Evolutionary conservation across 257 asterid species (phyloP).

Genomic region (Solanum peruvianum): DNA sequence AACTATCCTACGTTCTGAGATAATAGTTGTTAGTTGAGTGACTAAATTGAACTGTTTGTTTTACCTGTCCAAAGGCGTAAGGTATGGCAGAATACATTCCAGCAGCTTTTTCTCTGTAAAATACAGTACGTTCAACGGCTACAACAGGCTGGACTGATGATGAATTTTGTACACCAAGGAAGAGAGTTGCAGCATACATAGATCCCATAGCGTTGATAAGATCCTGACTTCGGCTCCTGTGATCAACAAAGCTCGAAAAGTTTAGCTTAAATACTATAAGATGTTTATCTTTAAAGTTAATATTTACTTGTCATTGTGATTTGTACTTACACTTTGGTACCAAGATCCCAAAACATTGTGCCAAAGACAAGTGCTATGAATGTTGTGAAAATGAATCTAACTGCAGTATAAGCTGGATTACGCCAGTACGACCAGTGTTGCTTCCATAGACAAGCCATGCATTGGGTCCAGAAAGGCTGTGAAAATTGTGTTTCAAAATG

Average conservation of each 20-base stretch:
- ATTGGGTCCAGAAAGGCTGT: slow-evolving; percentile 50
- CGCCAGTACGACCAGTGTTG: slow-evolving; percentile 86
- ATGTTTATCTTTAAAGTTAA: background rate
- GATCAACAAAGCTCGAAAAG: background rate
- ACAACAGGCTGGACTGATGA: background rate
- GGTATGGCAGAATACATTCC: background rate
- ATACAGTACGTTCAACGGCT: background rate
- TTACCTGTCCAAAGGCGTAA: background rate
- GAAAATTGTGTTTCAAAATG: slow-evolving; percentile 43
- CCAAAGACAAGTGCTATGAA: slow-evolving; percentile 55
- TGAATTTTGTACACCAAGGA: background rate
- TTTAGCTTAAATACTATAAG: background rate
- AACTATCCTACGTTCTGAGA: background rate
- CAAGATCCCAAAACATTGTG: slow-evolving; percentile 76
- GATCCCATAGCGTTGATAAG: background rate
- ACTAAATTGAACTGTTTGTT: background rate
- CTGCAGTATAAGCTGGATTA: slow-evolving; percentile 63
- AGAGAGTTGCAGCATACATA: background rate
- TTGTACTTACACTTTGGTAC: slow-evolving; percentile 36
- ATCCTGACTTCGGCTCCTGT: background rate
- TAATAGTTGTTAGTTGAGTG: background rate
- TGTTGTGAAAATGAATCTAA: slow-evolving; percentile 50
- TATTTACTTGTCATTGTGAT: background rate
- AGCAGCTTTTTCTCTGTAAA: background rate
- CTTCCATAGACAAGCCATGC: slow-evolving; percentile 83